phyloP scores from a whole-genome alignment of 1,284 basidiomycete species.

The Ceratobasidium theobromae region DNA sequence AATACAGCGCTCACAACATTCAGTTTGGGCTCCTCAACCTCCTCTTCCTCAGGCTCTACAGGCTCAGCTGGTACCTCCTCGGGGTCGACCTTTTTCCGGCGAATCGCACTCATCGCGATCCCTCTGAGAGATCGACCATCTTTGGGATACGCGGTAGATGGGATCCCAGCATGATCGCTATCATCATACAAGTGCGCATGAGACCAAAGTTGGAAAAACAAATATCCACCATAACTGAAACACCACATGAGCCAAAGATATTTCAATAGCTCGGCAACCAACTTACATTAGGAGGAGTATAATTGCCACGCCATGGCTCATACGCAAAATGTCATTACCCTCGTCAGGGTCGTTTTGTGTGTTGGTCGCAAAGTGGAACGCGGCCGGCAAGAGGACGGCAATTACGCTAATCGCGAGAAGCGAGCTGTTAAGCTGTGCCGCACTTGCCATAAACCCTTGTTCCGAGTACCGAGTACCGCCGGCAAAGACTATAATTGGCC shows the following conservation, averaged over 20 bases:
- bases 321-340: slow-evolving; percentile 47
- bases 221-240: slow-evolving; percentile 68
- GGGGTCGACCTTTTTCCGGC: slow-evolving; percentile 45
- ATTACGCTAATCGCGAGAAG: slow-evolving; percentile 52
- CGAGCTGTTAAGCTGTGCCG: slow-evolving; percentile 48
- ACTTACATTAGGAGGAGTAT: slow-evolving; percentile 65
- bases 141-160: slow-evolving; percentile 39
- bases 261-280: slow-evolving; percentile 17
- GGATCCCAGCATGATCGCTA: slow-evolving; percentile 45
- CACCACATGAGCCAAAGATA: neutral
- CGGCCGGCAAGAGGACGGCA: slow-evolving; percentile 48
- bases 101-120: slow-evolving; percentile 42
- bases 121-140: slow-evolving; percentile 30
- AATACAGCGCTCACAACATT: slow-evolving; percentile 56
- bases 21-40: slow-evolving; percentile 51
- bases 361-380: slow-evolving; percentile 45
- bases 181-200: slow-evolving; percentile 75
- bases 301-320: slow-evolving; percentile 78
- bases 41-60: slow-evolving; percentile 47
- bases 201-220: slow-evolving; percentile 85
- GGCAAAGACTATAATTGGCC: slow-evolving; percentile 50
- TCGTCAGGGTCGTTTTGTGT: slow-evolving; percentile 47
- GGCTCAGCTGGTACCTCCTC: slow-evolving; percentile 22
- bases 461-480: slow-evolving; percentile 68
- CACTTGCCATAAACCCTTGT: slow-evolving; percentile 68